Conservation (phyloP, 2,329 filamentous ascomycete species). For the Scopulariopsis brevicaulis region DNA sequence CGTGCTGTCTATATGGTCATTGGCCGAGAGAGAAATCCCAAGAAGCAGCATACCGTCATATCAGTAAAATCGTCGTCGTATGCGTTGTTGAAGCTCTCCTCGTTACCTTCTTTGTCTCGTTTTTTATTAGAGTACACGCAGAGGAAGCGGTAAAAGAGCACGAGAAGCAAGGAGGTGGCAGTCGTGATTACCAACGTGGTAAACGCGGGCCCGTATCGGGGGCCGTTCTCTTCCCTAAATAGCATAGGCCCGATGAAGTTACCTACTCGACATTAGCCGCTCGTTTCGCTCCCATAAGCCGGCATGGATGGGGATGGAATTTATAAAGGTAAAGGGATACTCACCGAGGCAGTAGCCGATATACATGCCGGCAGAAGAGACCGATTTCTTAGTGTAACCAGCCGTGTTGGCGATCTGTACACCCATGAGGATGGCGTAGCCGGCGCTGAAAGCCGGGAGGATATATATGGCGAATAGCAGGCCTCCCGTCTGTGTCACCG, state of each 20-base stretch:
- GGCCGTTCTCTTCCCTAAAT: conserved; percentile 21
- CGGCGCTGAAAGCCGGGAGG: conserved; percentile 27
- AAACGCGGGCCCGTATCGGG: conserved; percentile 20
- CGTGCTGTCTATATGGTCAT: neutral
- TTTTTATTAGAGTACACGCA: conserved; percentile 31
- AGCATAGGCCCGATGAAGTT: conserved; percentile 29
- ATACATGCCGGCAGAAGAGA: conserved; percentile 31
- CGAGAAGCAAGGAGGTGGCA: conserved; percentile 17
- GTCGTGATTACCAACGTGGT: conserved; percentile 22
- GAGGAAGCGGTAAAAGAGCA: conserved; percentile 28
- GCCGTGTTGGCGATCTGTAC: conserved; percentile 18
- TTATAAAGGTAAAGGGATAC: neutral
- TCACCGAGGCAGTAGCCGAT: conserved; percentile 27
- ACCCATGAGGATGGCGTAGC: conserved; percentile 37
- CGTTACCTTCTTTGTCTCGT: conserved; percentile 26
- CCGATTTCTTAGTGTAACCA: conserved; percentile 26
- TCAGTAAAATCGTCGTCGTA: conserved; percentile 41
- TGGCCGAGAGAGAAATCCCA: neutral
- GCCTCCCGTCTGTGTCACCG: conserved; percentile 19
- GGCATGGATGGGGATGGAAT: neutral
- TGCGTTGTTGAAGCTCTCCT: conserved; percentile 38
- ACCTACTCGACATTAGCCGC: neutral
- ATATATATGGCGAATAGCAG: conserved; percentile 36
- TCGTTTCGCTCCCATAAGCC: neutral
- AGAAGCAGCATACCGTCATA: conserved; percentile 13